Base-by-base conservation (phyloP, 768 basidiomycete species). In the Pulveroboletus frians region DNA sequence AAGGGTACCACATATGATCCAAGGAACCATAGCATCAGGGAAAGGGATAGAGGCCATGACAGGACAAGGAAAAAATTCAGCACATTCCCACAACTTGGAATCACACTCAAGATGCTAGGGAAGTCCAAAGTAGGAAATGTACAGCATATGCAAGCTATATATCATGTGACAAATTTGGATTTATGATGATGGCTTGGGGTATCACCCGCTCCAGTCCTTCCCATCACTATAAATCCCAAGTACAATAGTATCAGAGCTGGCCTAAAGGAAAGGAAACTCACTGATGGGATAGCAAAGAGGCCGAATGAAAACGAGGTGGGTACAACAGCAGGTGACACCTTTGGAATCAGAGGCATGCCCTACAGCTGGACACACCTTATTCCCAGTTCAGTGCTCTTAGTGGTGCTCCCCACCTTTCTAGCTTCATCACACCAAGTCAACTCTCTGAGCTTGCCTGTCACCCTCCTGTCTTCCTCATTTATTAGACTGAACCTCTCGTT, bases 31-130 rank as follows among this genome's bases (percentile, higher is more conserved):
- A 40, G 30, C 8, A 18, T 6, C 4, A 42, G 26, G 13, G 30
- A 43, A 40, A 27, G 44, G 31, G 21, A 31, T 1, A n/a, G 69
- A 21, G 72, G 63, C 53, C 58, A 59, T 65, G 39, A 51, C 53
- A 46, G 60, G 53, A 42, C 64, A 58, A 36, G 53, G 27, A 60
- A 55, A 49, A 71, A 65, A 58, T 73, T 48, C 48, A 37, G 48
- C 50, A 48, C 47, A 29, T 40, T 29, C 40, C 1, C 21, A 15
- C 18, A 32, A 29, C 1, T 21, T 6, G 14, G 23, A 26, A 26
- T 26, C 5, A 6, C 23, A 26, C 6, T 26, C 23, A 26, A 34
- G 17, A 30, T 14, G 1, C 4, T 9, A 26, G n/a, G n/a, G n/a
- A n/a, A n/a, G n/a, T n/a, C n/a, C n/a, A n/a, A n/a, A n/a, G n/a